Conservation (phyloP, 2,329 filamentous ascomycete genomes). For the Bipolaris bicolor region DNA sequence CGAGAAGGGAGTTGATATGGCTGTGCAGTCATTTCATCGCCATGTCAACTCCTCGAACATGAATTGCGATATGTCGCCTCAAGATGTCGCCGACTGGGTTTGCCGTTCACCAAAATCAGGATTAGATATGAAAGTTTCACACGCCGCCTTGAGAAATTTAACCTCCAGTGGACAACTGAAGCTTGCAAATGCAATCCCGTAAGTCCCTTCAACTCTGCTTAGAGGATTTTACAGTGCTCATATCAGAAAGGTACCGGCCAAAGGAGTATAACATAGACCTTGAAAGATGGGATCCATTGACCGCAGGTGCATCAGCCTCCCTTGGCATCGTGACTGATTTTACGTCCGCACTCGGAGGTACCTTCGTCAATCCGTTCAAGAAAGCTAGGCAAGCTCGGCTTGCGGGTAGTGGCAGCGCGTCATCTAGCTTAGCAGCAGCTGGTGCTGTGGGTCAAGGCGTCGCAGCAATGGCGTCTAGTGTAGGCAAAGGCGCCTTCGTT, state of each 20-base stretch:
- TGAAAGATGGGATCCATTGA: not conserved
- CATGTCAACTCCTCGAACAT: not conserved
- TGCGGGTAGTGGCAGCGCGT: not conserved
- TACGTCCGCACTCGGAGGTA: not conserved
- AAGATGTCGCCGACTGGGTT: not conserved
- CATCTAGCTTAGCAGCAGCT: not conserved
- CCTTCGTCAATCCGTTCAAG: not conserved
- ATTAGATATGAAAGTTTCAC: not conserved
- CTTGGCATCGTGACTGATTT: not conserved
- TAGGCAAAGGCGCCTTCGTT: slow-evolving; percentile 32
- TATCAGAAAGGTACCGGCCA: not conserved
- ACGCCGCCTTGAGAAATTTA: not conserved
- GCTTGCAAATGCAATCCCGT: not conserved
- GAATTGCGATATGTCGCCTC: not conserved
- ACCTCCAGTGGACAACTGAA: not conserved
- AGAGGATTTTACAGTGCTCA: not conserved
- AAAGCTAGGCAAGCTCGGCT: not conserved
- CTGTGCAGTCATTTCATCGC: not conserved
- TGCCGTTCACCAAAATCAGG: not conserved
- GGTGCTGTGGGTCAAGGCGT: not conserved
- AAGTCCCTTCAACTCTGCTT: not conserved
- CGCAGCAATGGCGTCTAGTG: not conserved
- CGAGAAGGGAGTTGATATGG: not conserved
- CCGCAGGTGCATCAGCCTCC: not conserved
- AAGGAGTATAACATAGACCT: not conserved